Percentiles rank a stretch among this genome's conserved stretches.
These are phyloP conservation scores for Ulmus americana DNA, from an alignment of 331 rosid species.

Conservation along the genomic window DNA sequence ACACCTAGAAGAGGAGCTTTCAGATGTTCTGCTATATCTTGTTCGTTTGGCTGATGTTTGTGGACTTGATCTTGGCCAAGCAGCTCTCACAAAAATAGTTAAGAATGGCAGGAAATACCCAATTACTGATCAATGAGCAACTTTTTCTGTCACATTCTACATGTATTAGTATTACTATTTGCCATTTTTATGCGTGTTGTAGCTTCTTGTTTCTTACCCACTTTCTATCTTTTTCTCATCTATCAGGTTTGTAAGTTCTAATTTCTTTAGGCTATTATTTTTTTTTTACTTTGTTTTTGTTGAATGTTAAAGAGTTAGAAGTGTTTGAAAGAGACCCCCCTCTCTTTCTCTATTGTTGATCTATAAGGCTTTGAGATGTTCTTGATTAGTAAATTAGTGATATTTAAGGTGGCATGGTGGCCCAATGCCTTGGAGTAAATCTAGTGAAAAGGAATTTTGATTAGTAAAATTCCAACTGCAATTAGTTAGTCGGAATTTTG, in stretches of 20 bases:
- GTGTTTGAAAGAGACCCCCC: background rate
- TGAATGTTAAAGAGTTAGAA: background rate
- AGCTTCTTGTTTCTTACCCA: background rate
- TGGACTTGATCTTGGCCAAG: slow-evolving; percentile 72
- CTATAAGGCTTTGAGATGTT: background rate
- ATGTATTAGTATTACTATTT: background rate
- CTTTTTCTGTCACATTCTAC: background rate
- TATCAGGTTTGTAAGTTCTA: background rate
- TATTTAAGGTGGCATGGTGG: background rate
- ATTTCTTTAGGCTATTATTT: background rate
- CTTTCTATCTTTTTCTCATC: background rate
- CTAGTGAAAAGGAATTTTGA: no score
- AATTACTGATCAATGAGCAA: slow-evolving; percentile 23
- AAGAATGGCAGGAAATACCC: slow-evolving; percentile 71
- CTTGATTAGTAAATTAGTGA: background rate
- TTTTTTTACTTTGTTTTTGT: background rate
- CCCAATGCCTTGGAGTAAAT: no score
- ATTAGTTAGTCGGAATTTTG: background rate
- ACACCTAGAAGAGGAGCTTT: slow-evolving; percentile 70
- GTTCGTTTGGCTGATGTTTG: slow-evolving; percentile 71
- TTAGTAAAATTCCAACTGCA: background rate
- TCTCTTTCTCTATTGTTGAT: background rate
- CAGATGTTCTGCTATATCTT: slow-evolving; percentile 68
- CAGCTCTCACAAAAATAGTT: slow-evolving; percentile 55
- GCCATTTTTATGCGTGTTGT: background rate